Evolutionary conservation across 2,329 filamentous ascomycete species (phyloP), one percentile per base, ranked within the genome.

Genomic region (Endocalyx cinctus): DNA sequence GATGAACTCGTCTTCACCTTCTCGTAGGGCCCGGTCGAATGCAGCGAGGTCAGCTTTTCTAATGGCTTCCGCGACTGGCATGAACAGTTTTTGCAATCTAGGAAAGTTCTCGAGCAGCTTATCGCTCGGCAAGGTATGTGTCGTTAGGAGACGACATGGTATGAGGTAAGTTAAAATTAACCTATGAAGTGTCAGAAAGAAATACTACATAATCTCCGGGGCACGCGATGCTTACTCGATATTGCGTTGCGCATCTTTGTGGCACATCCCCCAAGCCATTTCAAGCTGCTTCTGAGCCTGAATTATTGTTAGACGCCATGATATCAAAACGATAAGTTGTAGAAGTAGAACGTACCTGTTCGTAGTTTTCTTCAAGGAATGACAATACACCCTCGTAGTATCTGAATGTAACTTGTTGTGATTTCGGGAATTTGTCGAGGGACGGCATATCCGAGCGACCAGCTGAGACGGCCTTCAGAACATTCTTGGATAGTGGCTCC

Each of bases 341-440:
- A 19, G 22, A 7, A n/a, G 17, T 20, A 2, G 6, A 6, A 40
- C 62, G 27, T 53, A 87, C 85, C 65, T 85, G 76, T 2, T 73
- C 67, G 52, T 98, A 98, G 54, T 96, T 87, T 57, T 98, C 94
- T 42, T 97, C 89, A 5, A 98, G 63, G 56, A 98, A 98, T 37
- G 81, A 76, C n/a, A 98, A 76, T 5, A 98, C 86, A 10, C 92
- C 92, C 45, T 89, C 79, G 56, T 96, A 97, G 63, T 96, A 98
- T 55, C 88, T 90, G 66, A 95, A 98, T 0, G 90, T 96, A 25
- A 96, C 89, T 43, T 87, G 79, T 53, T 98, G 92, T 4, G 89
- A 83, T 54, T 83, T 87, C 2, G 92, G 90, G 50, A 95, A 98
- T 11, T 75, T 69, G 12, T 82, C 73, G 18, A 96, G 69, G 1